These are phyloP conservation scores for Neurospora sp. DNA, from an alignment of 495 filamentous ascomycete genomes.

Conservation along the genomic window DNA sequence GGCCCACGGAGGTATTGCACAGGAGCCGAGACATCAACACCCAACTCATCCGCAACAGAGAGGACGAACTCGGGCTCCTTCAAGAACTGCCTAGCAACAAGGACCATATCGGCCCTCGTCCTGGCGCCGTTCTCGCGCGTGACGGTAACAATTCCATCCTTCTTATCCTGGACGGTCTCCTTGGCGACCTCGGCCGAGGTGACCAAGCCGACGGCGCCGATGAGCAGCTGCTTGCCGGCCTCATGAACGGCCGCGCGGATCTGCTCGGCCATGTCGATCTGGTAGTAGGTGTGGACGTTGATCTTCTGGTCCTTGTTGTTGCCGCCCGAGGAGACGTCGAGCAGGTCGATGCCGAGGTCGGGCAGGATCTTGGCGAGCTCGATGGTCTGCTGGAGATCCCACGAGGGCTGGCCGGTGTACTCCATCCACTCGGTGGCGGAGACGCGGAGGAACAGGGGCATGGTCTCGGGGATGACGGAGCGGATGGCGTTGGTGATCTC, in stretches of 20 bases:
- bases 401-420: constrained; percentile 41
- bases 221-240: constrained; percentile 44
- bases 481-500: constrained; percentile 40
- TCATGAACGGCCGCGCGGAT: constrained; percentile 47
- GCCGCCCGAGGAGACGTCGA: constrained; percentile 66
- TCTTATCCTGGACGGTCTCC: constrained; percentile 15
- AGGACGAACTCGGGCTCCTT: constrained; percentile 60
- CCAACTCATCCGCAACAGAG: constrained; percentile 47
- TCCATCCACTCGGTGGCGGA: constrained; percentile 68
- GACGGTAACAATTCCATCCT: constrained; percentile 21
- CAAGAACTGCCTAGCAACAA: constrained; percentile 55
- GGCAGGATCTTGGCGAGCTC: constrained; percentile 54
- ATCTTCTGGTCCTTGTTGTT: constrained; percentile 54
- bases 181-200: constrained; percentile 52
- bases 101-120: constrained; percentile 52
- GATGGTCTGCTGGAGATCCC: constrained; percentile 55
- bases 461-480: constrained; percentile 43
- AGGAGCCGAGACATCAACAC: constrained; percentile 46
- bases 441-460: constrained; percentile 60
- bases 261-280: constrained; percentile 51
- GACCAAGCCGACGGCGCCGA: constrained; percentile 69
- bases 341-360: constrained; percentile 57
- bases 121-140: constrained; percentile 34
- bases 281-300: constrained; percentile 45
- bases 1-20: constrained; percentile 38